Evolutionary conservation across 2,329 filamentous ascomycete species (phyloP), one percentile per base, ranked within the genome.

Genomic region (Nemania sp.): DNA sequence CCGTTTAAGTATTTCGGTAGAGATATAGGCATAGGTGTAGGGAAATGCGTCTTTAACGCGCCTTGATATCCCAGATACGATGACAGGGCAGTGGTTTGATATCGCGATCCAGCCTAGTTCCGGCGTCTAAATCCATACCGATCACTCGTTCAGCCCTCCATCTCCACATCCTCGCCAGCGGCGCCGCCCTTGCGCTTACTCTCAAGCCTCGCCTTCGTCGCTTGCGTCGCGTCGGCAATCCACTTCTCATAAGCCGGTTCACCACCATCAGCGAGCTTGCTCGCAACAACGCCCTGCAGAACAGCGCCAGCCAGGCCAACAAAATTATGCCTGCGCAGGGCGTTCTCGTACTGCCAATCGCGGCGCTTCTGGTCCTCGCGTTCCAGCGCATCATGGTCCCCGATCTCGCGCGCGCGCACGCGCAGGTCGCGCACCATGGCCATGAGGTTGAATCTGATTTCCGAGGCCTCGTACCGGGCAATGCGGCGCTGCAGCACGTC

Each of bases 401-500:
- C 92, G 60, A 94, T 83, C 71, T 95, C 90, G 52, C 81, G 79
- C 26, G 93, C 93, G 43, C 84, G 79, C 40, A 89, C 77, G 37
- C 94, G 81, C 68, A 92, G 77, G 74, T 99, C 94, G 60, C 87
- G 80, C 63, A 93, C 90, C 81, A 96, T 92, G 39, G 93, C 94
- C 70, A 99, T 83, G 49, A 99, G 79, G 72, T 99, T 99, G 78
- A 99, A 99, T 39, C 91, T 82, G 59, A 97, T 97, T 79, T 99
- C 94, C 1, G 85, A 82, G 15, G 84, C 77, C 14, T 91, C 91
- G 72, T 99, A 97, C 52, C 93, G 81, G 56, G 82, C 86, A 63
- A 99, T 89, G 49, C 94, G 84, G 52, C 88, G 80, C 73, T 90
- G 89, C 54, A 99, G 77, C 31, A 97, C 92, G n/a, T 89, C 78